phyloP scores from a whole-genome alignment of 2,329 filamentous ascomycete species.

The Geosmithia flava region DNA sequence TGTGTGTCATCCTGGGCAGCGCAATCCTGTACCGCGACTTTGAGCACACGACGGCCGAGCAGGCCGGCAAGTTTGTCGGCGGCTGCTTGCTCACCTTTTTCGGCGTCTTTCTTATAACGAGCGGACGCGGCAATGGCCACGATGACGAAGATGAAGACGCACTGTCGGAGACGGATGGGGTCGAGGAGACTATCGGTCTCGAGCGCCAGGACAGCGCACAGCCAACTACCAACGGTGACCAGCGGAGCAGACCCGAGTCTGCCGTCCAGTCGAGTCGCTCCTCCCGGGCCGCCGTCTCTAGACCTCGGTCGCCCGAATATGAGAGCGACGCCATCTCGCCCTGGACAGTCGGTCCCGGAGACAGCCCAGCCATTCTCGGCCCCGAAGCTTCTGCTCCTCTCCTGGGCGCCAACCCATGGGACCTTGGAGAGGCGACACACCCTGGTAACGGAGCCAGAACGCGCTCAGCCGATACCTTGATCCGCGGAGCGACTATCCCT shows the following conservation, averaged over 20 bases:
- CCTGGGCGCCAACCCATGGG: constrained; percentile 4
- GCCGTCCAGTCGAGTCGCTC: constrained; percentile 25
- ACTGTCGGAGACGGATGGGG: constrained; percentile 41
- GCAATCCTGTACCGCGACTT: constrained; percentile 93
- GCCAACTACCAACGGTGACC: not conserved
- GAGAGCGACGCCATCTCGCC: constrained; percentile 21
- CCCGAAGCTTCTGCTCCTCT: constrained; percentile 6
- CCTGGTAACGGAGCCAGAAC: constrained; percentile 22
- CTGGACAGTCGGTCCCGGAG: constrained; percentile 10
- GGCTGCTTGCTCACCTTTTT: constrained; percentile 89
- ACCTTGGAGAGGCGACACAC: constrained; percentile 24
- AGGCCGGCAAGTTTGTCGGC: constrained; percentile 74
- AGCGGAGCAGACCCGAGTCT: not conserved
- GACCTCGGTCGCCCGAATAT: constrained; percentile 18
- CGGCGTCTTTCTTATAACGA: constrained; percentile 95
- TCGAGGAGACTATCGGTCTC: constrained; percentile 52
- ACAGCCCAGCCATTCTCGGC: constrained; percentile 18
- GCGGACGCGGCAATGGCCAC: constrained; percentile 51
- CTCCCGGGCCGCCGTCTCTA: constrained; percentile 25
- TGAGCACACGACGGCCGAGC: constrained; percentile 61
- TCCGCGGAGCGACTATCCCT: constrained; percentile 10
- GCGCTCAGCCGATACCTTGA: constrained; percentile 22
- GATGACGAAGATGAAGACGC: constrained; percentile 40
- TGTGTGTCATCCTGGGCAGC: constrained; percentile 90
- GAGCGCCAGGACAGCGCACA: constrained; percentile 30